These are phyloP conservation scores for Globomyces pollinis-pini DNA, from an alignment of 192 early-diverging fungal species.

Conservation along the genomic window DNA sequence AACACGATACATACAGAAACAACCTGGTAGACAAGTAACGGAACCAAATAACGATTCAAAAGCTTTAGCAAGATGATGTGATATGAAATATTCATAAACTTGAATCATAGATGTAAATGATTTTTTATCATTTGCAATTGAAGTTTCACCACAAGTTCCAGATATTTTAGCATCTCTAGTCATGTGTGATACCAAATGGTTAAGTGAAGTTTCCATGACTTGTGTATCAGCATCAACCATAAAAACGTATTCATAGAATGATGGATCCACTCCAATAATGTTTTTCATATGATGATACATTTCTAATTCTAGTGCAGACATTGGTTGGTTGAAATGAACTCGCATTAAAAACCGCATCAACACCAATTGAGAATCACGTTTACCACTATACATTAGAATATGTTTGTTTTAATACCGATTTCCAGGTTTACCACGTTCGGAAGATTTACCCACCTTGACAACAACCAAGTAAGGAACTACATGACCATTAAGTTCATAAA, in stretches of 20 bases:
- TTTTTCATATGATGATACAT: constrained; percentile 98
- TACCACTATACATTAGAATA: constrained; percentile 68
- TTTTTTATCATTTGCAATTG: constrained; percentile 82
- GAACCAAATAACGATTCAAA: constrained; percentile 59
- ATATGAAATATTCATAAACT: constrained; percentile 78
- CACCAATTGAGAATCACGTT: constrained; percentile 98
- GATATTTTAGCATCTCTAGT: constrained; percentile 85
- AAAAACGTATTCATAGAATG: constrained; percentile 92
- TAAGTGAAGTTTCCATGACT: constrained; percentile 72
- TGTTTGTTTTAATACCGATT: constrained; percentile 62
- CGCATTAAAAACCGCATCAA: constrained; percentile 97
- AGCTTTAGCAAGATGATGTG: constrained; percentile 50
- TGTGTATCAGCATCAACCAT: constrained; percentile 99
- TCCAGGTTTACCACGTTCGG: constrained; percentile 82
- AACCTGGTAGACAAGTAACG: constrained; percentile 71
- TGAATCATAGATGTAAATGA: constrained; percentile 98
- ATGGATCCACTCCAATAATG: constrained; percentile 94
- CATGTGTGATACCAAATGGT: constrained; percentile 85
- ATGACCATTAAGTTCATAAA: constrained; percentile 87
- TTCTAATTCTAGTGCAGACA: constrained; percentile 95
- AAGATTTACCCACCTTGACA: constrained; percentile 85
- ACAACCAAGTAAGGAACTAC: constrained; percentile 94
- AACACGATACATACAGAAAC: constrained; percentile 98
- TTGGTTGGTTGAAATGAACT: constrained; percentile 87
- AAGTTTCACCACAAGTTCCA: constrained; percentile 94